These are phyloP conservation scores for Tilletia caries DNA, from an alignment of 1,284 basidiomycete species.

Conservation along the genomic window DNA sequence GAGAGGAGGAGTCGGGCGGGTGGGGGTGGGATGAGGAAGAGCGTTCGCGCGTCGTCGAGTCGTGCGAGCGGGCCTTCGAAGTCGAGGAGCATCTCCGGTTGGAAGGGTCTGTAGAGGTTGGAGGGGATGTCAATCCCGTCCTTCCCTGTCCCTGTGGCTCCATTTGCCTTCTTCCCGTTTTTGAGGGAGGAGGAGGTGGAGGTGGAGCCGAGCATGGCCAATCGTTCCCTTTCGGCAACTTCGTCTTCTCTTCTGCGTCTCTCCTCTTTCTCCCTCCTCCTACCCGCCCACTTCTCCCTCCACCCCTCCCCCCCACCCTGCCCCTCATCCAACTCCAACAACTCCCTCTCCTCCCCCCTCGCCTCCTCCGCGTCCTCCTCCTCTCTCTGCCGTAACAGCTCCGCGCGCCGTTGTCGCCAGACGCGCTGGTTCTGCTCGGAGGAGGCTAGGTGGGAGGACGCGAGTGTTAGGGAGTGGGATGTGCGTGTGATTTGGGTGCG, in stretches of 20 bases:
- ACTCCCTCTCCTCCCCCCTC: conserved; percentile 38
- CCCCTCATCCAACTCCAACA: conserved; percentile 35
- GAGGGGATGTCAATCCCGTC: background rate
- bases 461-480: background rate
- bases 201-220: background rate
- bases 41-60: conserved; percentile 33
- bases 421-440: conserved; percentile 34
- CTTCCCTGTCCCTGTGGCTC: background rate
- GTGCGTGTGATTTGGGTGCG: conserved; percentile 5
- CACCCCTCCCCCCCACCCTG: conserved; percentile 17
- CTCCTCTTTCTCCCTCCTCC: conserved; percentile 28
- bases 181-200: too few relatives aligned
- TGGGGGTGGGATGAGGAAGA: conserved; percentile 33
- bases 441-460: background rate
- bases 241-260: conserved; percentile 15
- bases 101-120: conserved; percentile 19
- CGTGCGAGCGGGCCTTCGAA: conserved; percentile 45
- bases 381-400: conserved; percentile 36
- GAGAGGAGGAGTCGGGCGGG: conserved; percentile 33
- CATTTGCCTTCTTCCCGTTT: background rate
- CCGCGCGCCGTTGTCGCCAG: conserved; percentile 34
- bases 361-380: conserved; percentile 35
- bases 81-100: conserved; percentile 40
- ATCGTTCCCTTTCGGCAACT: background rate
- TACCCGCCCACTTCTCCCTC: conserved; percentile 22